phyloP scores from a whole-genome alignment of 2,329 filamentous ascomycete species.

The Tolypocladium endophyticum region DNA sequence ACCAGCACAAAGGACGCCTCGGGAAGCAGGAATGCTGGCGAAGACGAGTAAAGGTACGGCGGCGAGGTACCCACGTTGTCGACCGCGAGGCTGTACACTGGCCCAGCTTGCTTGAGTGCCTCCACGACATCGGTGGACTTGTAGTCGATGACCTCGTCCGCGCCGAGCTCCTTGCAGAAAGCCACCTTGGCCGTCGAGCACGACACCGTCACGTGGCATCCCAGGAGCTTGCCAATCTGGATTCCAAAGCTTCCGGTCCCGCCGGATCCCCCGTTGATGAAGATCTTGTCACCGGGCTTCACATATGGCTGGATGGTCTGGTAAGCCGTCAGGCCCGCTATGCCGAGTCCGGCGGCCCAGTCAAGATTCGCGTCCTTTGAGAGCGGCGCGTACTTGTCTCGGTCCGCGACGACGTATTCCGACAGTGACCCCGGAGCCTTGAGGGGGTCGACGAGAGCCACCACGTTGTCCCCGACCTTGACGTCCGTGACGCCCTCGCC shows the following conservation, averaged over 20 bases:
- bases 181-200: slow-evolving; percentile 50
- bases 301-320: slow-evolving; percentile 36
- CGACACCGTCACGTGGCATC: slow-evolving; percentile 48
- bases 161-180: slow-evolving; percentile 47
- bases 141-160: slow-evolving; percentile 57
- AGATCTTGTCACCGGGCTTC: slow-evolving; percentile 42
- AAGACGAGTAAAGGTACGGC: slow-evolving; percentile 39
- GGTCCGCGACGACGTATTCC: slow-evolving; percentile 27
- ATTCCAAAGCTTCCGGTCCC: slow-evolving; percentile 52
- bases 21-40: slow-evolving; percentile 36
- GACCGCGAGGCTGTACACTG: slow-evolving; percentile 39
- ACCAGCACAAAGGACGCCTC: slow-evolving; percentile 40
- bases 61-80: slow-evolving; percentile 47
- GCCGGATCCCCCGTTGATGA: slow-evolving; percentile 57
- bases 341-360: slow-evolving; percentile 30
- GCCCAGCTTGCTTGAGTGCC: slow-evolving; percentile 32
- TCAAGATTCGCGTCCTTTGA: slow-evolving; percentile 28
- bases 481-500: slow-evolving; percentile 17
- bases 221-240: slow-evolving; percentile 53
- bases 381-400: slow-evolving; percentile 23
- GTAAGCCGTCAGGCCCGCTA: slow-evolving; percentile 37
- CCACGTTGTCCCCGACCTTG: slow-evolving; percentile 29
- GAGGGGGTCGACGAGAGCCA: slow-evolving; percentile 22
- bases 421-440: slow-evolving; percentile 28
- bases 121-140: slow-evolving; percentile 35